A percentile compares a stretch with the other conserved stretches of the same genome.
phyloP scores from a whole-genome alignment of 108 stramenopile genomes.

The Conticribra guillardii region DNA sequence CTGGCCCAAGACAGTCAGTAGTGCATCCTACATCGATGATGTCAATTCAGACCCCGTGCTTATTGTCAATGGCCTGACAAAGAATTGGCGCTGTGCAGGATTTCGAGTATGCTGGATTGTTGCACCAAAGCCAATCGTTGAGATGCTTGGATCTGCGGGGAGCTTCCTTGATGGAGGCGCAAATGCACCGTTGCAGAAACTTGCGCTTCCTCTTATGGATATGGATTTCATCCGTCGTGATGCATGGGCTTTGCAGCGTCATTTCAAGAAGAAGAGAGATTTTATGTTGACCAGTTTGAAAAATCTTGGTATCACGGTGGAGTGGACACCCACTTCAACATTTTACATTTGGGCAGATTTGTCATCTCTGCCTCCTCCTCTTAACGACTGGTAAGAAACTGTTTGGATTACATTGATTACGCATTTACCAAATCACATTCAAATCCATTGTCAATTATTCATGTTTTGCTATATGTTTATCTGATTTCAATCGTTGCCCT shows the following conservation, averaged over 20 bases:
- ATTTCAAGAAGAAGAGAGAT: constrained; percentile 46
- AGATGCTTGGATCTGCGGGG: constrained; percentile 50
- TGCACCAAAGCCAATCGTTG: constrained; percentile 47
- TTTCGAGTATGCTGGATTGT: constrained; percentile 61
- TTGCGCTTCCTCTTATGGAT: constrained; percentile 51
- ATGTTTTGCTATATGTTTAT: too few species aligned
- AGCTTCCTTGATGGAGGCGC: constrained; percentile 58
- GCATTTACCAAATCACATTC: too few species aligned
- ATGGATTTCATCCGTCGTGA: constrained; percentile 50
- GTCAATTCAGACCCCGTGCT: constrained; percentile 52
- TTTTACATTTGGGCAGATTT: constrained; percentile 59
- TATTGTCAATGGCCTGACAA: constrained; percentile 58
- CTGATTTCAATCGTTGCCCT: too few species aligned
- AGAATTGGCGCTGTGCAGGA: constrained; percentile 60
- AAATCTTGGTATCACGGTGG: constrained; percentile 36
- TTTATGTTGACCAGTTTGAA: constrained; percentile 35
- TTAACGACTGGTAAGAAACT: constrained; percentile 56
- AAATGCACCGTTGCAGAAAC: constrained; percentile 52
- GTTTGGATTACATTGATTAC: too few species aligned
- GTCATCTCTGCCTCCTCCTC: constrained; percentile 30
- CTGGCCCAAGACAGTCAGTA: constrained; percentile 62
- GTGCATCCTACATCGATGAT: constrained; percentile 50
- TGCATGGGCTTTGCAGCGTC: constrained; percentile 46
- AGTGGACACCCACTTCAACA: constrained; percentile 47
- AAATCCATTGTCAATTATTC: too few species aligned